These are phyloP conservation scores for Phoenix dactylifera DNA, from an alignment of 176 grass and related monocot species.

Conservation along the genomic window DNA sequence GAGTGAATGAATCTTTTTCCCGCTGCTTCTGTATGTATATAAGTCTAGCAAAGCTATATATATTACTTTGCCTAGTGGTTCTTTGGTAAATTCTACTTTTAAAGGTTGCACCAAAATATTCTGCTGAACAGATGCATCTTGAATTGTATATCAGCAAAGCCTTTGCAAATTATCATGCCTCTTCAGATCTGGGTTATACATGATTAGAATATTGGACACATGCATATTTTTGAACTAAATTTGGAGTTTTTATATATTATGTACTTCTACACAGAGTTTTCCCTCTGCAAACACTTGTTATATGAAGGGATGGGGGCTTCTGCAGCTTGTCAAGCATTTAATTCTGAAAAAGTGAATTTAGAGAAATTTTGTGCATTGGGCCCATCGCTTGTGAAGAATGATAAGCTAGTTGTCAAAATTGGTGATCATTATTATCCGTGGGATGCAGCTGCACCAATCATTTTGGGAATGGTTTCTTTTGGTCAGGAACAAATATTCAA, in stretches of 20 bases:
- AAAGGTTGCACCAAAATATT: neutral
- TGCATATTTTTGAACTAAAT: no score
- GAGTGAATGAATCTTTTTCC: slow-evolving; percentile 25
- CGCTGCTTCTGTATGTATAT: no score
- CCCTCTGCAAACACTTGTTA: slow-evolving; percentile 79
- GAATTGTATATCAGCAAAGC: neutral
- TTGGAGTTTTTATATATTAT: slow-evolving; percentile 5
- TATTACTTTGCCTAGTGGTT: no score
- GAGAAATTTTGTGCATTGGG: slow-evolving; percentile 62
- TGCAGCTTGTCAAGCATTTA: slow-evolving; percentile 69
- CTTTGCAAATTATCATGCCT: slow-evolving; percentile 2
- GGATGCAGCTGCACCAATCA: slow-evolving; percentile 50
- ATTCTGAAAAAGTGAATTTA: slow-evolving; percentile 65
- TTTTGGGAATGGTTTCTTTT: slow-evolving; percentile 65
- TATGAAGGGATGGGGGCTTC: slow-evolving; percentile 78
- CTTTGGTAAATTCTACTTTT: no score
- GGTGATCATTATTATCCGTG: slow-evolving; percentile 69
- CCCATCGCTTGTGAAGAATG: slow-evolving; percentile 54
- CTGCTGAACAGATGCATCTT: neutral
- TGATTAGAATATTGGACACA: no score
- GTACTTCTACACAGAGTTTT: slow-evolving; percentile 59
- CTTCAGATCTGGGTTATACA: neutral
- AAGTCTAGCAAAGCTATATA: no score
- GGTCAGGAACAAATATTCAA: slow-evolving; percentile 54
- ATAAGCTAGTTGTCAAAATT: slow-evolving; percentile 77